A percentile compares a stretch with the other conserved stretches of the same genome.
These are phyloP conservation scores for Neonectria magnoliae DNA, from an alignment of 2,329 filamentous ascomycete genomes.

Conservation along the genomic window DNA sequence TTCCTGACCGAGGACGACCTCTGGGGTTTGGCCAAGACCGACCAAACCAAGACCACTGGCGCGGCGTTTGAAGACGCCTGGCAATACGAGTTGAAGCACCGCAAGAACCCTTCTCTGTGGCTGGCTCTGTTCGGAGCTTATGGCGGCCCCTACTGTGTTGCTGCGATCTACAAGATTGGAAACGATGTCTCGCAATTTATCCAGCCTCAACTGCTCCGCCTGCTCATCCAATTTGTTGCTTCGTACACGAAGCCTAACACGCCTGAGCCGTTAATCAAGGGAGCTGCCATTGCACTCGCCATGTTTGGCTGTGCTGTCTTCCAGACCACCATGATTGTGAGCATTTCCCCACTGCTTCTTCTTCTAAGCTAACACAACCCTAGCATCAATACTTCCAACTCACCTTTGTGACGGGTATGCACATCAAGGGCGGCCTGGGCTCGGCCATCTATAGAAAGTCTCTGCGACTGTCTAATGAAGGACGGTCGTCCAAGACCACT, in stretches of 20 bases:
- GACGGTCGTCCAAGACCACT: constrained; percentile 86
- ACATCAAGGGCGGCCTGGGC: constrained; percentile 89
- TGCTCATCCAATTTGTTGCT: constrained; percentile 83
- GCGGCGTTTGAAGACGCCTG: constrained; percentile 78
- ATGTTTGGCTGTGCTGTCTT: constrained; percentile 91
- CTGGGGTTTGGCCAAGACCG: constrained; percentile 86
- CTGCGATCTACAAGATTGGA: constrained; percentile 85
- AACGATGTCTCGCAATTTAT: constrained; percentile 89
- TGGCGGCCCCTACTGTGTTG: constrained; percentile 83
- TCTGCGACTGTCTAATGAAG: constrained; percentile 90
- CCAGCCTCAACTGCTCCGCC: constrained; percentile 88
- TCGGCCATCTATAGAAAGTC: constrained; percentile 94
- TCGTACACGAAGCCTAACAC: constrained; percentile 69
- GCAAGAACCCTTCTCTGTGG: constrained; percentile 80
- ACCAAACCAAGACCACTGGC: constrained; percentile 81
- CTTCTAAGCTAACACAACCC: constrained; percentile 32
- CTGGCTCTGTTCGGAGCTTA: constrained; percentile 85
- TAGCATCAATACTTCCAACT: constrained; percentile 96
- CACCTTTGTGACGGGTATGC: constrained; percentile 95
- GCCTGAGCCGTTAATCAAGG: constrained; percentile 82
- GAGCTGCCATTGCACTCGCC: constrained; percentile 84
- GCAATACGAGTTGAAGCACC: constrained; percentile 75
- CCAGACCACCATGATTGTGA: constrained; percentile 82
- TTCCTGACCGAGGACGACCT: constrained; percentile 94
- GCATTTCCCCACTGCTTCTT: constrained; percentile 24